Evolutionary conservation across 768 basidiomycete genomes (phyloP).

Genomic region (Tricholomella constricta): DNA sequence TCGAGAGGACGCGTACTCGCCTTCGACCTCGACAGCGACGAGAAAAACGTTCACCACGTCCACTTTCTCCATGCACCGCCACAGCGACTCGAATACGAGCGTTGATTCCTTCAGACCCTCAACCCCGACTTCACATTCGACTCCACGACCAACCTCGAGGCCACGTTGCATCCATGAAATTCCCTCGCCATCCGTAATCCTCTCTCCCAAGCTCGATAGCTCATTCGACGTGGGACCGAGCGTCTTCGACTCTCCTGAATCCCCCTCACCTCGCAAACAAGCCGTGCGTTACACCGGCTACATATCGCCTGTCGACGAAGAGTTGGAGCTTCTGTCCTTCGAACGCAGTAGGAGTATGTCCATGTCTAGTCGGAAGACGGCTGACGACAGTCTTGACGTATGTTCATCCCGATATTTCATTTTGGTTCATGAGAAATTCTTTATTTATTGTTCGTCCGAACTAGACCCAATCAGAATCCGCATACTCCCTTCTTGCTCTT

Average conservation of each 20-base stretch:
- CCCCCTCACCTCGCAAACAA: conserved; percentile 5
- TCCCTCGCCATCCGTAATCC: conserved; percentile 35
- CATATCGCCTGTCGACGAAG: conserved; percentile 56
- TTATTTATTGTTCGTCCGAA: not conserved
- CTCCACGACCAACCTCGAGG: conserved; percentile 11
- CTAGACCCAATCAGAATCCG: conserved; percentile 2
- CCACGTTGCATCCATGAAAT: conserved; percentile 61
- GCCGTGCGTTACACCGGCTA: conserved; percentile 53
- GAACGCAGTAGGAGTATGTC: conserved; percentile 32
- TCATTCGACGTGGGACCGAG: conserved; percentile 3
- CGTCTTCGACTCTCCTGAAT: not conserved
- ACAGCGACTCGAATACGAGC: conserved; percentile 31
- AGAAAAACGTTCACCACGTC: conserved; percentile 22
- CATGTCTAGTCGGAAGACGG: conserved; percentile 1
- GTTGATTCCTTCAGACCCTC: conserved; percentile 23
- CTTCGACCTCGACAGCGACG: conserved; percentile 36
- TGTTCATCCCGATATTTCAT: not conserved
- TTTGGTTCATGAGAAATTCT: not conserved
- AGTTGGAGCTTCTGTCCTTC: conserved; percentile 53
- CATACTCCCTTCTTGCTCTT: conserved; percentile 7
- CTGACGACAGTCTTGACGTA: conserved; percentile 5
- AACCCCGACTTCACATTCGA: conserved; percentile 11
- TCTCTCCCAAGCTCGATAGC: conserved; percentile 20
- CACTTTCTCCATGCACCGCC: conserved; percentile 21
- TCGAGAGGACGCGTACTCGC: conserved; percentile 14